Evolutionary conservation across 2,329 filamentous ascomycete species (phyloP).

Genomic region (Calonectria fujianensis): DNA sequence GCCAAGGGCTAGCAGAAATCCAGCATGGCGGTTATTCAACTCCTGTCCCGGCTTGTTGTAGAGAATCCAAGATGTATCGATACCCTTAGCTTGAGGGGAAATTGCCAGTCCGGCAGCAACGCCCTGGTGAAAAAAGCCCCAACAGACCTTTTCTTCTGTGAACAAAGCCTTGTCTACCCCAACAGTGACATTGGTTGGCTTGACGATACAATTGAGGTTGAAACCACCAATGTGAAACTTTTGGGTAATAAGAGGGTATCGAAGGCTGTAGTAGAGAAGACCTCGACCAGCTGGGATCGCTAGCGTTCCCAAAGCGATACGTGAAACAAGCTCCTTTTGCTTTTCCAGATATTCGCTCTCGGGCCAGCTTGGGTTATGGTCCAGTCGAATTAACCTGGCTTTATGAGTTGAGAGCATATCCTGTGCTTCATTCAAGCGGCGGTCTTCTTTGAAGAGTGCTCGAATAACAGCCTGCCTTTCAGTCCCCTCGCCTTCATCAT

Average conservation of each 20-base stretch:
- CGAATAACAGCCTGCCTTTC: slow-evolving; percentile 89
- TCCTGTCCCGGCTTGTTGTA: slow-evolving; percentile 95
- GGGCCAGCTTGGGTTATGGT: slow-evolving; percentile 84
- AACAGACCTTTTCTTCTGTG: slow-evolving; percentile 96
- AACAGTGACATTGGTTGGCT: slow-evolving; percentile 92
- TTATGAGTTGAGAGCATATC: slow-evolving; percentile 90
- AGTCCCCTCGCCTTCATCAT: slow-evolving; percentile 87
- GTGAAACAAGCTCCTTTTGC: slow-evolving; percentile 92
- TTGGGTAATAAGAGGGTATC: slow-evolving; percentile 92
- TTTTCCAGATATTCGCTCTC: slow-evolving; percentile 93
- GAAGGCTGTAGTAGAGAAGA: slow-evolving; percentile 90
- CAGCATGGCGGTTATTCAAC: slow-evolving; percentile 95
- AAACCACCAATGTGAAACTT: slow-evolving; percentile 93
- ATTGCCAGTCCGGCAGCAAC: slow-evolving; percentile 95
- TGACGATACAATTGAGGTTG: slow-evolving; percentile 92
- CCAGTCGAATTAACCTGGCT: slow-evolving; percentile 85
- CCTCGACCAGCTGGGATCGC: slow-evolving; percentile 92
- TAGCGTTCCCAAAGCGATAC: slow-evolving; percentile 89
- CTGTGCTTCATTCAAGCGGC: slow-evolving; percentile 90
- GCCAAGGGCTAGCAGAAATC: slow-evolving; percentile 91
- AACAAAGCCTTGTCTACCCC: slow-evolving; percentile 92
- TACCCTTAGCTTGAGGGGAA: slow-evolving; percentile 90
- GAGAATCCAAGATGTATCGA: slow-evolving; percentile 98
- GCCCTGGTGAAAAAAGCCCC: slow-evolving; percentile 98
- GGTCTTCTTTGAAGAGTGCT: slow-evolving; percentile 92